Evolutionary conservation across 2,329 filamentous ascomycete genomes (phyloP).

Genomic region (Lecanicillium sp.): DNA sequence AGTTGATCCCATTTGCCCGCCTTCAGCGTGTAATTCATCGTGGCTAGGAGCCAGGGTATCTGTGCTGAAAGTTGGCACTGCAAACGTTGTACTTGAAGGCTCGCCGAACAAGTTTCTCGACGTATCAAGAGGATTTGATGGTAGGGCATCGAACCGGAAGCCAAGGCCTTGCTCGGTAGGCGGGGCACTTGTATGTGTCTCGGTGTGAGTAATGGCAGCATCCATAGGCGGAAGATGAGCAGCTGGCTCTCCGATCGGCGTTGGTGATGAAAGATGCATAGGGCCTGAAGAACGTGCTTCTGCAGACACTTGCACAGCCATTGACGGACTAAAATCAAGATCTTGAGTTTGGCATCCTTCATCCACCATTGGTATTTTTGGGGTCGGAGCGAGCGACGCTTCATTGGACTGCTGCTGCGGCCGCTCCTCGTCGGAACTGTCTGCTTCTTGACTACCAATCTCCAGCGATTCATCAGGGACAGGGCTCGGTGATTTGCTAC

Average conservation of each 20-base stretch:
- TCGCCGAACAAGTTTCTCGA: too few relatives aligned
- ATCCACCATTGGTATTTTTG: conserved; percentile 22
- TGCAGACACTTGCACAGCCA: conserved; percentile 19
- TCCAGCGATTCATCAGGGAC: conserved; percentile 33
- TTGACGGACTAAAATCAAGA: conserved; percentile 9
- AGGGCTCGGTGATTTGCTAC: conserved; percentile 63
- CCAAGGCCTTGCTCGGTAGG: too few relatives aligned
- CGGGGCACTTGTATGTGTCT: too few relatives aligned
- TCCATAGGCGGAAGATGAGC: not conserved
- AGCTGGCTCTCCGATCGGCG: conserved; percentile 3
- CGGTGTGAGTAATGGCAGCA: too few relatives aligned
- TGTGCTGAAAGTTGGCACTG: too few relatives aligned
- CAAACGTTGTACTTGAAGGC: too few relatives aligned
- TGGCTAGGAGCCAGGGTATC: too few relatives aligned
- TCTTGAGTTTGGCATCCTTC: conserved; percentile 26
- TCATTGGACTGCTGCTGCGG: conserved; percentile 6
- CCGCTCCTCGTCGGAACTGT: conserved; percentile 1
- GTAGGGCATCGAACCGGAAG: too few relatives aligned
- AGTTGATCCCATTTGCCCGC: too few relatives aligned
- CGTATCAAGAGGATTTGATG: too few relatives aligned
- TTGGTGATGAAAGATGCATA: conserved; percentile 7
- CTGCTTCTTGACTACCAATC: conserved; percentile 13
- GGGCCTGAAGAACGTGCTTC: conserved; percentile 14
- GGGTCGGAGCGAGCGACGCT: conserved; percentile 9
- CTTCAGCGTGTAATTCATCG: too few relatives aligned